These are phyloP conservation scores for Phycomyces blakesleeanus DNA, from an alignment of 192 early-diverging fungal species.

Conservation along the genomic window DNA sequence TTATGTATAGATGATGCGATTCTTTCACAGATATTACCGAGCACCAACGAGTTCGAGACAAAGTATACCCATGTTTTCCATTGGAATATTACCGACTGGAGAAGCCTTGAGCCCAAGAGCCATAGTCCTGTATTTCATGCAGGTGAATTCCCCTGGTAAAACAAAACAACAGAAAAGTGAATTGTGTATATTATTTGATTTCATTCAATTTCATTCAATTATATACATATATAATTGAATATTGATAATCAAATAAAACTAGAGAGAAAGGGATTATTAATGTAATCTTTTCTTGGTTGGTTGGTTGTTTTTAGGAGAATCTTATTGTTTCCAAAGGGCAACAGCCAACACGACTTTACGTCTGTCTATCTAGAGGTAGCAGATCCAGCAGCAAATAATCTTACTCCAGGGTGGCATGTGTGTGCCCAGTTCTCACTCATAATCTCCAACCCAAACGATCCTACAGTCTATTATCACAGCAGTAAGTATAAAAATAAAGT, in stretches of 20 bases:
- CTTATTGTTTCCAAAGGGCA: constrained; percentile 88
- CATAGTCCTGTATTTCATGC: constrained; percentile 25
- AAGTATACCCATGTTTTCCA: constrained; percentile 10
- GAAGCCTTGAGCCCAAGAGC: constrained; percentile 12
- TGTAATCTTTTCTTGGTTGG: no score
- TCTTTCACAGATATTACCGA: constrained; percentile 17
- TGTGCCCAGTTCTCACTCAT: constrained; percentile 82
- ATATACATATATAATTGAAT: no score
- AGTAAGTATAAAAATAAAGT: constrained; percentile 33
- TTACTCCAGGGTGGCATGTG: constrained; percentile 64
- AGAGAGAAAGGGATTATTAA: no score
- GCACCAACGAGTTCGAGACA: constrained; percentile 23
- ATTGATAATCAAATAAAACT: no score
- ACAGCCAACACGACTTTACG: constrained; percentile 60
- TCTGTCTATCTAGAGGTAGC: constrained; percentile 87
- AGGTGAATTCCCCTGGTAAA: constrained; percentile 27
- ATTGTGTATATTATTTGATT: no score
- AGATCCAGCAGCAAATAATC: constrained; percentile 52
- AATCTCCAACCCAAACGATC: constrained; percentile 72
- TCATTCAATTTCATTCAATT: no score
- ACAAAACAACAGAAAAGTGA: no score
- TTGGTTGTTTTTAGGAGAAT: constrained; percentile 45
- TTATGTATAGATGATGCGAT: constrained; percentile 13
- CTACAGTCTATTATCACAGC: constrained; percentile 48
- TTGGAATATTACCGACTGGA: constrained; percentile 30